Conservation (phyloP, 345 rosid species). For the Bruguiera sexangula region DNA sequence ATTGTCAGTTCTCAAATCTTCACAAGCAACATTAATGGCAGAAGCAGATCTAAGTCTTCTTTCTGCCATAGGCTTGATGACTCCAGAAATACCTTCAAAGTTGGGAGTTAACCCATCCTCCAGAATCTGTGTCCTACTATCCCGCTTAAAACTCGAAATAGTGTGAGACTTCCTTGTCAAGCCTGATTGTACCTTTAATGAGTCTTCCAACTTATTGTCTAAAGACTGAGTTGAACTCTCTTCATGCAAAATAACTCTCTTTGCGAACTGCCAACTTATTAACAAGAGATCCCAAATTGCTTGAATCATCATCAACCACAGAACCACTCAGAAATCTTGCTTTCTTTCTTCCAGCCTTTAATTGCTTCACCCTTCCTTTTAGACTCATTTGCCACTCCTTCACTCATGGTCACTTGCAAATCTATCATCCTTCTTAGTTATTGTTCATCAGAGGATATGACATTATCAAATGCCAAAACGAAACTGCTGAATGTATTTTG, state of each 20-base stretch:
- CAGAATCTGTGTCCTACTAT: constrained; percentile 15
- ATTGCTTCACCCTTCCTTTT: constrained; percentile 27
- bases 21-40: constrained; percentile 13
- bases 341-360: constrained; percentile 19
- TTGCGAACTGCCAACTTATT: constrained; percentile 24
- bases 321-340: constrained; percentile 13
- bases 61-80: constrained; percentile 8
- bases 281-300: constrained; percentile 18
- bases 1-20: constrained; percentile 24
- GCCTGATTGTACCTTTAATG: constrained; percentile 39
- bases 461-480: no score
- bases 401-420: constrained; percentile 29
- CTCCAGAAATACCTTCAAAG: constrained; percentile 11
- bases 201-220: constrained; percentile 39
- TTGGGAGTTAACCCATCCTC: constrained; percentile 17
- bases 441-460: no score
- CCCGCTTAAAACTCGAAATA: constrained; percentile 25
- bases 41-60: constrained; percentile 18
- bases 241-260: constrained; percentile 22
- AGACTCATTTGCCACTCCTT: constrained; percentile 22
- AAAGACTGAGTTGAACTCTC: constrained; percentile 22
- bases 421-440: constrained; percentile 52
- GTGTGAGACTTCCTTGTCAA: constrained; percentile 22
- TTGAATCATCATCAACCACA: constrained; percentile 19
- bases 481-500: no score